These are phyloP conservation scores for Ophiostoma sp. DNA, from an alignment of 2,329 filamentous ascomycete species.

Conservation along the genomic window DNA sequence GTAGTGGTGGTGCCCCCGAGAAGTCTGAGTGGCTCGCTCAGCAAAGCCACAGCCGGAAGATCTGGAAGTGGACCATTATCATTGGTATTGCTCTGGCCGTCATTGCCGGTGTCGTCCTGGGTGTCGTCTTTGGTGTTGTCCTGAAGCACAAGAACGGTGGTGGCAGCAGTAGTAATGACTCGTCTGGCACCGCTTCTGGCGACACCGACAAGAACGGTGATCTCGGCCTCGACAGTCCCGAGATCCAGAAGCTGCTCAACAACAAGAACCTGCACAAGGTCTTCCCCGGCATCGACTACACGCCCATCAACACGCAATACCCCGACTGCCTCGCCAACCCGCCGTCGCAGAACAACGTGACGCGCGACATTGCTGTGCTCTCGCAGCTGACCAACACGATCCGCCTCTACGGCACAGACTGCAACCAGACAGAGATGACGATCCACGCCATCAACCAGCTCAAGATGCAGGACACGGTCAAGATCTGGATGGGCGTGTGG, in stretches of 20 bases:
- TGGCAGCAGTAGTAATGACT: slow-evolving; percentile 33
- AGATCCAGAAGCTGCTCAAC: slow-evolving; percentile 75
- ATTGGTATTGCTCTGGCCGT: slow-evolving; percentile 64
- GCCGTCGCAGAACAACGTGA: slow-evolving; percentile 91
- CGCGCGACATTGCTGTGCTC: slow-evolving; percentile 84
- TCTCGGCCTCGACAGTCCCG: slow-evolving; percentile 68
- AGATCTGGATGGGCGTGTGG: slow-evolving; percentile 95
- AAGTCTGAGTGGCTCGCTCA: slow-evolving; percentile 66
- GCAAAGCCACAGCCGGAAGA: slow-evolving; percentile 62
- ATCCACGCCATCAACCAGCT: slow-evolving; percentile 77
- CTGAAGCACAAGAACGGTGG: slow-evolving; percentile 55
- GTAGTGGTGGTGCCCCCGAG: slow-evolving; percentile 47
- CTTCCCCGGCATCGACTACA: slow-evolving; percentile 95
- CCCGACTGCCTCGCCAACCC: slow-evolving; percentile 76
- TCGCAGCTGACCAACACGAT: slow-evolving; percentile 87
- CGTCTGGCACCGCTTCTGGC: slow-evolving; percentile 54
- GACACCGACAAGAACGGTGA: slow-evolving; percentile 67
- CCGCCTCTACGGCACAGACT: slow-evolving; percentile 91
- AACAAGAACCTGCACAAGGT: slow-evolving; percentile 85
- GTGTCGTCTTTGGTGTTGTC: slow-evolving; percentile 71
- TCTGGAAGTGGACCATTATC: slow-evolving; percentile 69
- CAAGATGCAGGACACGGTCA: slow-evolving; percentile 69
- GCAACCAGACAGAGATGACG: slow-evolving; percentile 95
- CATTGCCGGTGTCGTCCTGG: slow-evolving; percentile 70
- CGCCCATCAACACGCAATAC: slow-evolving; percentile 86